phyloP scores from a whole-genome alignment of 1,139 yeast genomes.

The Wickerhamiella infanticola region DNA sequence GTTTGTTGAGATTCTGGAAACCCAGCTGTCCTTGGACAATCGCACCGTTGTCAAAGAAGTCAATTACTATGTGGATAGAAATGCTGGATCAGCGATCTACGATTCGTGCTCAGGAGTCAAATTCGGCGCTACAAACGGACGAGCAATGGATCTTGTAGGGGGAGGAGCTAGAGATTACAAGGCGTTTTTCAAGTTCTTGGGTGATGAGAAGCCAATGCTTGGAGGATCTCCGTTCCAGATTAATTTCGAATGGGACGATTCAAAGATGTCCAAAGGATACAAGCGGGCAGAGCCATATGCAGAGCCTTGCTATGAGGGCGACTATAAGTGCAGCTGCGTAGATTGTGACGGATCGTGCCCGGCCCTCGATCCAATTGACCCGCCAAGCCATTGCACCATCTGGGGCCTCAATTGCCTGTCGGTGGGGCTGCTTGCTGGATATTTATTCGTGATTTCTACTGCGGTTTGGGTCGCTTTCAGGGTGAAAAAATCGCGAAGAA shows the following conservation, averaged over 20 bases:
- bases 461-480: conserved; percentile 4
- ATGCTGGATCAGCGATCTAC: conserved; percentile 48
- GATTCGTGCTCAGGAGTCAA: conserved; percentile 82
- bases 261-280: conserved; percentile 18
- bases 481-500: conserved; percentile 3
- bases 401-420: conserved; percentile 64
- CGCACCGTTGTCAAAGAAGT: conserved; percentile 55
- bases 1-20: conserved; percentile 52
- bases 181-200: conserved; percentile 70
- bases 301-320: conserved; percentile 45
- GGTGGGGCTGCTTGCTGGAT: conserved; percentile 39
- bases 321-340: conserved; percentile 62
- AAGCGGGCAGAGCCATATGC: conserved; percentile 25
- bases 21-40: conserved; percentile 39
- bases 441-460: conserved; percentile 25
- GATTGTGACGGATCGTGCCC: conserved; percentile 84
- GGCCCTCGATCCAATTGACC: conserved; percentile 24
- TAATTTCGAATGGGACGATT: conserved; percentile 42
- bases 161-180: conserved; percentile 76
- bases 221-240: conserved; percentile 97
- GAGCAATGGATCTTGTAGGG: conserved; percentile 91
- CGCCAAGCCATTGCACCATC: conserved; percentile 31
- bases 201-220: conserved; percentile 81
- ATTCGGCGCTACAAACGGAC: conserved; percentile 89
- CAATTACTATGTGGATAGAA: conserved; percentile 43